Evolutionary conservation across 148 eudicot species (phyloP).

Genomic region (Heliamphora exappendiculata): DNA sequence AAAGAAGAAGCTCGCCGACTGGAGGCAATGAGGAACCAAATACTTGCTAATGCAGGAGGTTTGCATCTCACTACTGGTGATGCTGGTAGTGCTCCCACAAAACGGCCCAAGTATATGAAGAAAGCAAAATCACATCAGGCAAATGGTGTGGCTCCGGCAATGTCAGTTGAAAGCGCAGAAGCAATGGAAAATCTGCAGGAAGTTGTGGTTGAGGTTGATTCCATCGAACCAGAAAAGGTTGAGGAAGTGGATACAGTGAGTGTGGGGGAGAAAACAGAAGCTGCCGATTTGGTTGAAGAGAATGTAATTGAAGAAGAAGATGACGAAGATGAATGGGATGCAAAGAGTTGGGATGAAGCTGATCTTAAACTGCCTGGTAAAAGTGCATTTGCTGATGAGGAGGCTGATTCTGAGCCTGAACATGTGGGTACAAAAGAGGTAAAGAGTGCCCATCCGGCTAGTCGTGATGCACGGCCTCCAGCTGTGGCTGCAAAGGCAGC

Average conservation of each 20-base stretch:
- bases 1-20: constrained; percentile 79
- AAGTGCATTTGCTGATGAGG: constrained; percentile 81
- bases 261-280: constrained; percentile 38
- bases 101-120: constrained; percentile 62
- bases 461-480: constrained; percentile 19
- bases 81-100: constrained; percentile 34
- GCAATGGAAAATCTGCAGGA: constrained; percentile 38
- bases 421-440: constrained; percentile 33
- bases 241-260: constrained; percentile 24
- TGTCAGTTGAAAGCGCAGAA: constrained; percentile 33
- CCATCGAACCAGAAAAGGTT: constrained; percentile 42
- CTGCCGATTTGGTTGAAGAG: constrained; percentile 35
- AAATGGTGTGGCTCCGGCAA: constrained; percentile 33
- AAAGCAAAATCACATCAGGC: constrained; percentile 63
- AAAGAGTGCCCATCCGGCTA: constrained; percentile 18
- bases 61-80: constrained; percentile 48
- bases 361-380: constrained; percentile 60
- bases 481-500: constrained; percentile 24
- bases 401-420: constrained; percentile 58
- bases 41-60: constrained; percentile 42
- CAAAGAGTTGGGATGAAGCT: constrained; percentile 88
- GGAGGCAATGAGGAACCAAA: constrained; percentile 79
- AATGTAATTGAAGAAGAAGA: constrained; percentile 40
- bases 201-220: constrained; percentile 27
- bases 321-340: constrained; percentile 94